Evolutionary conservation across 352 stramenopile genomes (phyloP), one percentile per base, ranked within the genome.

Genomic region (Pythium biforme): DNA sequence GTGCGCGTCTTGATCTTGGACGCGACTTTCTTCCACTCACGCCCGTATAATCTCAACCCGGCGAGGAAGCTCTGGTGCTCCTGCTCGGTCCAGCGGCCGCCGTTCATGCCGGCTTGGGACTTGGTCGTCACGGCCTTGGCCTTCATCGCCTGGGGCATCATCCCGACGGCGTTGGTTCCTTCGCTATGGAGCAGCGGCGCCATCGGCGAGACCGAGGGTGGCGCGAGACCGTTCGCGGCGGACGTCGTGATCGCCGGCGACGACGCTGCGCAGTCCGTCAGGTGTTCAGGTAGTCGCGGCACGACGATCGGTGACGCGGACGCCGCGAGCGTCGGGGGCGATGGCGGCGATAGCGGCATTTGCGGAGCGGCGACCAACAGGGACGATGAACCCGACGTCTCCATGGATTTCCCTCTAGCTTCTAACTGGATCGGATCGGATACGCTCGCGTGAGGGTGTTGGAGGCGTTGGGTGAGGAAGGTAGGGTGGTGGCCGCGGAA

Each of bases 11-110:
- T 92, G 61, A 95, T 94, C 69, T 92, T 93, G 50, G 79, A 83
- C n/a, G 86, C 86, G 17, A 95, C 84, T 76, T 97, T 98, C 71
- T 99, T 99, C 97, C 97, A 99, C 70, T 99, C 93, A 43, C 96
- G 96, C 7, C 97, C 97, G 67, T 98, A 98, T 22, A 95, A 69
- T 20, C 89, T 79, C 17, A 99, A 79, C 10, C 96, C 96, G 25
- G 83, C 77, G 22, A 99, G 81, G 69, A 99, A 99, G 46, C 87
- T 93, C 68, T 98, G 78, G 66, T 99, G 96, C 70, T 99, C 96
- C 77, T 95, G 79, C 27, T 92, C 73, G 1, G 94, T 98, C 96
- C 96, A 99, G 43, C 95, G 84, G 14, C 96, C 96, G 52, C 83
- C 83, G 57, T 92, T 94, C 81, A 91, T 93, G n/a, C 77, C 79